Evolutionary conservation across 164 flowering plant genomes (phyloP).

Genomic region (Kingdonia uniflora): DNA sequence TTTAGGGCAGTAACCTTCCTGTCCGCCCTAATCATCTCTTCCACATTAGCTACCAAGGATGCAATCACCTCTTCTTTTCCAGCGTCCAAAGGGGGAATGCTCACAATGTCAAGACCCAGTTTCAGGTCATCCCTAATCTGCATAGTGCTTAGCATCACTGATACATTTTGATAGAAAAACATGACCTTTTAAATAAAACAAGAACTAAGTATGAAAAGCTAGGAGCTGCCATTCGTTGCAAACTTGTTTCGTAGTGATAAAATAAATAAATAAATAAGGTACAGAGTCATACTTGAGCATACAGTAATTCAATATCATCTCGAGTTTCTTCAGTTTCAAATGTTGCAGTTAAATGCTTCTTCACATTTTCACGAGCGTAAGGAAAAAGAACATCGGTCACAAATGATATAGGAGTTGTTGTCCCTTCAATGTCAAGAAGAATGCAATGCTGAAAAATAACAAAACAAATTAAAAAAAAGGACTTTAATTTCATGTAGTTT

Average conservation of each 20-base stretch:
- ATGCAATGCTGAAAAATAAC: conserved; percentile 63
- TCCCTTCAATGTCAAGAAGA: conserved; percentile 98
- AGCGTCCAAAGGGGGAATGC: conserved; percentile 58
- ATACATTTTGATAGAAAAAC: no score
- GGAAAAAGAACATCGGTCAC: conserved; percentile 94
- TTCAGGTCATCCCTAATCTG: conserved; percentile 73
- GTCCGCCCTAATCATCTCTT: conserved; percentile 92
- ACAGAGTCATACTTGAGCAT: conserved; percentile 59
- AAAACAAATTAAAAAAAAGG: neutral
- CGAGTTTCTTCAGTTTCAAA: conserved; percentile 77
- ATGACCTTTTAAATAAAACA: no score
- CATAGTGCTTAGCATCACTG: no score
- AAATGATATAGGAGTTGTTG: conserved; percentile 94
- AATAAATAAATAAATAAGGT: no score
- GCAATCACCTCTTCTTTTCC: conserved; percentile 80
- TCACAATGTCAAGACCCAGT: conserved; percentile 61
- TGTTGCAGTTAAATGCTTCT: conserved; percentile 67
- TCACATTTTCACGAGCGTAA: conserved; percentile 85
- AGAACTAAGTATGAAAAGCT: no score
- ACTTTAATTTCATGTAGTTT: neutral
- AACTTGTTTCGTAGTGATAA: no score
- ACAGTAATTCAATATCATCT: conserved; percentile 70
- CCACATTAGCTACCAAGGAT: conserved; percentile 83
- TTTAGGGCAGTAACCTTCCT: conserved; percentile 87
- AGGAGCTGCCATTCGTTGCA: no score